A percentile compares a stretch with the other conserved stretches of the same genome.
phyloP scores from a whole-genome alignment of 1,284 basidiomycete species.

The Ustilago crameri region DNA sequence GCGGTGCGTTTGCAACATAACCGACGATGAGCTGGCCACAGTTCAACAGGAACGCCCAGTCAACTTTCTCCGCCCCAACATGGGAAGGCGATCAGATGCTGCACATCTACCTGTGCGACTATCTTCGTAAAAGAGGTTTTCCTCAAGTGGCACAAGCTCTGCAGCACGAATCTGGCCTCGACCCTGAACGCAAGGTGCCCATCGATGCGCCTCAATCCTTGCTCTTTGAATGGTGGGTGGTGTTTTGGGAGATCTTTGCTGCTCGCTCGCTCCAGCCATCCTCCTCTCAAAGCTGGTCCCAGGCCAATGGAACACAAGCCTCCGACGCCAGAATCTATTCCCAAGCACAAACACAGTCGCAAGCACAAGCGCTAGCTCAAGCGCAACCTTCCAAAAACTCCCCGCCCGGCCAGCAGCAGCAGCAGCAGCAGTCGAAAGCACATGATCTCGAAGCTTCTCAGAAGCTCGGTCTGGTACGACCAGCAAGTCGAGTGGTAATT shows the following conservation, averaged over 20 bases:
- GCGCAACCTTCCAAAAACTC: background rate
- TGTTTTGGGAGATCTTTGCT: conserved; percentile 48
- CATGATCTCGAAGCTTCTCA: conserved; percentile 28
- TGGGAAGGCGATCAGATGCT: conserved; percentile 48
- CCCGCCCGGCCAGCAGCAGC: conserved; percentile 7
- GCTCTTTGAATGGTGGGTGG: conserved; percentile 48
- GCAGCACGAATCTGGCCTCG: conserved; percentile 26
- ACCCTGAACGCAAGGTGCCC: conserved; percentile 21
- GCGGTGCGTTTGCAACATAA: background rate
- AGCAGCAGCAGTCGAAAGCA: conserved; percentile 4
- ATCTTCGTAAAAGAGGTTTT: conserved; percentile 39
- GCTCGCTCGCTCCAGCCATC: background rate
- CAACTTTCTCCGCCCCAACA: background rate
- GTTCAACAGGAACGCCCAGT: background rate
- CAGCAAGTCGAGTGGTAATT: conserved; percentile 24
- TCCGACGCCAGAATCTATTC: too few relatives aligned
- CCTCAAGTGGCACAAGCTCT: conserved; percentile 26
- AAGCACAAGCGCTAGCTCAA: too few relatives aligned
- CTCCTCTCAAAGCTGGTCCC: background rate
- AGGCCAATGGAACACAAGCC: background rate
- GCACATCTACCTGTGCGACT: conserved; percentile 49
- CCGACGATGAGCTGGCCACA: background rate
- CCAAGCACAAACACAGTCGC: background rate
- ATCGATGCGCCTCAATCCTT: conserved; percentile 46
- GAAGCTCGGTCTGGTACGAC: conserved; percentile 17